phyloP scores from a whole-genome alignment of 768 basidiomycete genomes.

The Lactarius quietus region DNA sequence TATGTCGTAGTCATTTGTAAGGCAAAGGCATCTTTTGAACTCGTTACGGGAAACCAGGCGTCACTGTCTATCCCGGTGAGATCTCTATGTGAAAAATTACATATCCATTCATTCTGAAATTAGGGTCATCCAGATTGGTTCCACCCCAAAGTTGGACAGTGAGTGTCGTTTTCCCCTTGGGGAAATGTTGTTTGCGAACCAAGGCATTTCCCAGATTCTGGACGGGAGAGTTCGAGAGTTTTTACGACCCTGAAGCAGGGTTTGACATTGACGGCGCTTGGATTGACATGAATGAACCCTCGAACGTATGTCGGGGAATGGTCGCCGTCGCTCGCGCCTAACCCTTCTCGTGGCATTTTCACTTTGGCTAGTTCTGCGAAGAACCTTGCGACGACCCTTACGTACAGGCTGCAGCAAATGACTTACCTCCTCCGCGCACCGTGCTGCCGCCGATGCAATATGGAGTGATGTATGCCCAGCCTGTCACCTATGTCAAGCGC shows the following conservation, averaged over 20 bases:
- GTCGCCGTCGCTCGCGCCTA: neutral
- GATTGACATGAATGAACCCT: slow-evolving; percentile 77
- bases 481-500: slow-evolving; percentile 29
- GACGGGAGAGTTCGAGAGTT: slow-evolving; percentile 55
- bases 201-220: slow-evolving; percentile 44
- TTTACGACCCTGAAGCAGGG: slow-evolving; percentile 51
- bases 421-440: slow-evolving; percentile 51
- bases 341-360: neutral
- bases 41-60: slow-evolving; percentile 35
- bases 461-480: slow-evolving; percentile 46
- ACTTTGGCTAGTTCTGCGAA: slow-evolving; percentile 51
- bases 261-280: slow-evolving; percentile 68
- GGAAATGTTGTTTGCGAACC: neutral
- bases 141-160: slow-evolving; percentile 49
- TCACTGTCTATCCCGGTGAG: slow-evolving; percentile 55
- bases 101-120: neutral
- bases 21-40: neutral
- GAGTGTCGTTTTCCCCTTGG: slow-evolving; percentile 25
- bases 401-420: slow-evolving; percentile 49
- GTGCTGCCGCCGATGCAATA: slow-evolving; percentile 50
- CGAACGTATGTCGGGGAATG: slow-evolving; percentile 45
- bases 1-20: slow-evolving; percentile 25
- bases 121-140: slow-evolving; percentile 51
- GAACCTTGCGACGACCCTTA: slow-evolving; percentile 60
- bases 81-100: neutral